These are phyloP conservation scores for Oryza australiensis DNA, from an alignment of 176 grass and related monocot genomes.

Conservation along the genomic window DNA sequence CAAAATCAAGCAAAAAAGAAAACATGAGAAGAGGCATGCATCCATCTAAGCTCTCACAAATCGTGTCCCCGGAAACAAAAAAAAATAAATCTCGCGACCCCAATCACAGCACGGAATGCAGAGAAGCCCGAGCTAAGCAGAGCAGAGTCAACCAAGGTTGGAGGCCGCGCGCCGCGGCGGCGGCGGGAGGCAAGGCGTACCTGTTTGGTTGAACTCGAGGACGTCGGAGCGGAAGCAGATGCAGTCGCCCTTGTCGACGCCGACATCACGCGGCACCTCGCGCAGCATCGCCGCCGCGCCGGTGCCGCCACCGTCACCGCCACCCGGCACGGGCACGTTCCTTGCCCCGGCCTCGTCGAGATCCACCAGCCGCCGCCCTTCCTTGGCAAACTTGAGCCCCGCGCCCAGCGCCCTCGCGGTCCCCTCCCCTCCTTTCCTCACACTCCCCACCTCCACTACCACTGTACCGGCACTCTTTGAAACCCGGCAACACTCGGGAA, in stretches of 20 bases:
- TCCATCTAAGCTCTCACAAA: not conserved
- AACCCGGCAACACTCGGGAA: no score
- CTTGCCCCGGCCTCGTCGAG: slow-evolving; percentile 58
- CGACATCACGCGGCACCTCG: slow-evolving; percentile 69
- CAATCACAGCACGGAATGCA: not conserved
- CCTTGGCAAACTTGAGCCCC: slow-evolving; percentile 85
- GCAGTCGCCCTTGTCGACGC: slow-evolving; percentile 90
- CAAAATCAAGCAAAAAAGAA: not conserved
- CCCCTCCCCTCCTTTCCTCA: not conserved
- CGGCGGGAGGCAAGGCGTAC: slow-evolving; percentile 32
- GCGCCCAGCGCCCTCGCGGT: slow-evolving; percentile 65
- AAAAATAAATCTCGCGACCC: not conserved
- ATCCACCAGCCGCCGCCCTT: slow-evolving; percentile 59
- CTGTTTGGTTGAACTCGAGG: slow-evolving; percentile 96
- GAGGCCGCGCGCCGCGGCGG: no score
- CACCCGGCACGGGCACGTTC: slow-evolving; percentile 77
- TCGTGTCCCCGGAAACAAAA: not conserved
- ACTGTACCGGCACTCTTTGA: no score
- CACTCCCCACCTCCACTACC: not conserved
- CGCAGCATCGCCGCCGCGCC: slow-evolving; percentile 48
- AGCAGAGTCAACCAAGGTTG: not conserved
- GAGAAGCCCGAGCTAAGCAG: not conserved
- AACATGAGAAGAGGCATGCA: not conserved
- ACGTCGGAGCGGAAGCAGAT: slow-evolving; percentile 92
- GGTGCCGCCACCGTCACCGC: no score